These are phyloP conservation scores for Fomes fomentarius DNA, from an alignment of 1,284 basidiomycete genomes.

Conservation along the genomic window DNA sequence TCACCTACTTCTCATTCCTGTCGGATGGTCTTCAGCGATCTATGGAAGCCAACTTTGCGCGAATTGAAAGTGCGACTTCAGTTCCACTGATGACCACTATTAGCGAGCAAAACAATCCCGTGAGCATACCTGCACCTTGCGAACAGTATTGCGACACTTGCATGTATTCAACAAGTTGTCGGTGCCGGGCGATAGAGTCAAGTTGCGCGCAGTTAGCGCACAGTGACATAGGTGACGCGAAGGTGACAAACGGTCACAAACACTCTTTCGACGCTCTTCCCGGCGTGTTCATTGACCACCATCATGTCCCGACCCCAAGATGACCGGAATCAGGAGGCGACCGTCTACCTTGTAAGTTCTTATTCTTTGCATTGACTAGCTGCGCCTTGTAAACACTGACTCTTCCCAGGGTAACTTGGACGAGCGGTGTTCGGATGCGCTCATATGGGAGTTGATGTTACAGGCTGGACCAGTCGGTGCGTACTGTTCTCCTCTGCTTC, in stretches of 20 bases:
- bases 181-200: no score
- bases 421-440: conserved; percentile 90
- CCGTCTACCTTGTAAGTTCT: conserved; percentile 82
- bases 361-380: not conserved
- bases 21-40: no score
- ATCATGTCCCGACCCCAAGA: conserved; percentile 85
- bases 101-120: no score
- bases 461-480: conserved; percentile 96
- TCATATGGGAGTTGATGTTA: conserved; percentile 98
- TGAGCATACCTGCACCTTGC: no score
- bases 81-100: no score
- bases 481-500: conserved; percentile 35
- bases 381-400: not conserved
- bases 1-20: no score
- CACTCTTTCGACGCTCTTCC: conserved; percentile 9
- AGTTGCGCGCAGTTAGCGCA: no score
- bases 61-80: no score
- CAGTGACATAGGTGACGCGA: not conserved
- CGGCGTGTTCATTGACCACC: conserved; percentile 21
- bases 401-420: conserved; percentile 88
- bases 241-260: conserved; percentile 20
- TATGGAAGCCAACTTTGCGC: not conserved
- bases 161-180: no score
- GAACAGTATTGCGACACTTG: no score
- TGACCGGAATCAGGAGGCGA: conserved; percentile 94